phyloP scores from a whole-genome alignment of 164 flowering plant species.

The Nelumbo lutea region DNA sequence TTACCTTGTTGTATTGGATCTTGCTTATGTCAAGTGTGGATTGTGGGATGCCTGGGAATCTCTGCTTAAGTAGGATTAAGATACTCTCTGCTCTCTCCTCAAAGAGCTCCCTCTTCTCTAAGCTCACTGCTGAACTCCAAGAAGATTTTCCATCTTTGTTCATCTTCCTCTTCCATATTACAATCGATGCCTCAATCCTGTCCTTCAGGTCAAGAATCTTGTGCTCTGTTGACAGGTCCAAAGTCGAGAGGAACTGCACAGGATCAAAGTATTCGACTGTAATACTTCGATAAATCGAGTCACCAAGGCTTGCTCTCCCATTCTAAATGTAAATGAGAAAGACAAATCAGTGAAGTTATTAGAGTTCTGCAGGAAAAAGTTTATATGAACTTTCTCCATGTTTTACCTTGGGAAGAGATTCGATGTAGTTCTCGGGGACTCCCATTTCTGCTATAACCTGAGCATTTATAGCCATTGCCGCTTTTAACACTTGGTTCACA shows the following conservation, averaged over 20 bases:
- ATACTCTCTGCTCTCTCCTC: conserved; percentile 93
- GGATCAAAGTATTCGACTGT: conserved; percentile 83
- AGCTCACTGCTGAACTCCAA: conserved; percentile 78
- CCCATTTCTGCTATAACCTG: conserved; percentile 81
- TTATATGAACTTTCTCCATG: neutral
- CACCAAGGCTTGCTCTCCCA: conserved; percentile 84
- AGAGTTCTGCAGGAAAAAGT: neutral
- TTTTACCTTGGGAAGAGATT: conserved; percentile 85
- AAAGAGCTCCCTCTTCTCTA: conserved; percentile 80
- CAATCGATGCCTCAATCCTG: conserved; percentile 80
- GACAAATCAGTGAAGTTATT: conserved; percentile 4
- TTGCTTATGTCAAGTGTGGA: conserved; percentile 77
- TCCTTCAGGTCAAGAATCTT: conserved; percentile 79
- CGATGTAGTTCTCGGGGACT: conserved; percentile 81
- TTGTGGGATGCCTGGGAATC: conserved; percentile 83
- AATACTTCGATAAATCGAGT: conserved; percentile 64
- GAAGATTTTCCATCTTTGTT: conserved; percentile 64
- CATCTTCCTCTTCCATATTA: conserved; percentile 90
- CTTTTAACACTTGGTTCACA: conserved; percentile 85
- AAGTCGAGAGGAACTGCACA: conserved; percentile 46
- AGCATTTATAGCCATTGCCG: conserved; percentile 93
- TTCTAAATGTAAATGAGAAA: conserved; percentile 29
- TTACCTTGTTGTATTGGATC: conserved; percentile 71
- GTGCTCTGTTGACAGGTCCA: conserved; percentile 78
- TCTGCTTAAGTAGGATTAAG: conserved; percentile 66